phyloP scores from a whole-genome alignment of 202 grass and related monocot genomes.

The Carex arenaria region DNA sequence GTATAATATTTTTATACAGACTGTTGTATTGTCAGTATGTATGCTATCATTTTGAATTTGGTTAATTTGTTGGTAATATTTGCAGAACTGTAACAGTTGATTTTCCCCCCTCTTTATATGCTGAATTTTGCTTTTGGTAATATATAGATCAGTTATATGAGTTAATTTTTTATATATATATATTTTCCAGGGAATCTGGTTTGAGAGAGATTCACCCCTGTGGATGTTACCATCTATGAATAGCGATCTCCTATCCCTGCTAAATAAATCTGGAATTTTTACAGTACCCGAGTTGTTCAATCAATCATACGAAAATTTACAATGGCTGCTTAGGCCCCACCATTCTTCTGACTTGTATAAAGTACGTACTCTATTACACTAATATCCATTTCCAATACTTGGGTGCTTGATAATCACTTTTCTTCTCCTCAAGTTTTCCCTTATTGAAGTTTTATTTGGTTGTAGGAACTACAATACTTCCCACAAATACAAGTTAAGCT shows the following conservation, averaged over 20 bases:
- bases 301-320: constrained; percentile 62
- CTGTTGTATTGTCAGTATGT: neutral
- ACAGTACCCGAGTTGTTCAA: constrained; percentile 45
- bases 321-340: constrained; percentile 48
- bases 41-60: neutral
- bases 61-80: neutral
- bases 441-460: constrained; percentile 9
- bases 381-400: neutral
- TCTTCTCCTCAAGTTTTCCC: neutral
- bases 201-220: constrained; percentile 80
- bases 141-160: neutral
- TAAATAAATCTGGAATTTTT: constrained; percentile 52
- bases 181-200: constrained; percentile 71
- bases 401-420: neutral
- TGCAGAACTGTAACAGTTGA: neutral
- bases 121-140: neutral
- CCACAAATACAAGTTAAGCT: constrained; percentile 56
- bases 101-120: neutral
- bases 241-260: constrained; percentile 57
- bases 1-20: neutral
- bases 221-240: constrained; percentile 92
- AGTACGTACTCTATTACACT: constrained; percentile 36
- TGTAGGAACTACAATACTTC: constrained; percentile 87
- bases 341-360: constrained; percentile 53
- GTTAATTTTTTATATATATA: neutral